Base-by-base conservation (phyloP, 2,329 filamentous ascomycete species). In the Huntiella savannae region DNA sequence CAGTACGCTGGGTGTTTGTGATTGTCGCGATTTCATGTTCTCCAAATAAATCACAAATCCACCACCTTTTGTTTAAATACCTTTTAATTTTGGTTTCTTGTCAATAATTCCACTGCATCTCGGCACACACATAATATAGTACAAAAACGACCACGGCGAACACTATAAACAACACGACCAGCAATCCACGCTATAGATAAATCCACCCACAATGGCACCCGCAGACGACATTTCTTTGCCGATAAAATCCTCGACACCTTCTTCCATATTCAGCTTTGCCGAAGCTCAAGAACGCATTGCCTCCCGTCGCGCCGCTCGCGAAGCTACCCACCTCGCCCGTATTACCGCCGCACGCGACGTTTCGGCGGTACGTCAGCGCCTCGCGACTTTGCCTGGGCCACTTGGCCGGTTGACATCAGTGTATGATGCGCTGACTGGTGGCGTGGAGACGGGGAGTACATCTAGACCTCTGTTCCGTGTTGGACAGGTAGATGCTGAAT, bases 401-500 rank as follows among this genome's bases (percentile, higher is more conserved):
- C 71, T 49, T 8, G 34, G 36, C 70, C 72, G 48, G 65, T 66
- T 55, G 67, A 71, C 39, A 65, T 69, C 53, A 63, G 70, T 49
- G 15, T 49, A 39, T 65, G 71, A 51, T 62, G 79, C 33, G 66
- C 71, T 48, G 65, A 70, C 47, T 61, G 82, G 5, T 74, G 40
- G 17, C 11, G n/a, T 61, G 85, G 51, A 71, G 73, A 59, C 66
- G 67, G 50, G 58, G 81, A 45, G 69, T 69, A 64, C 33, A 57
- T 34, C 63, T 75, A 69, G 77, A 12, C 88, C 91, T 4, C 79
- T 83, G 8, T 95, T 94, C 60, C 79, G 91, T 46, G 91, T 98
- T 22, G 86, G 88, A 22, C 91, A 98, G 63, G 84, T 96, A 38
- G 91, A 98, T 61, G 86, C 91, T 34, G 91, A 96, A 61, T 68